Conservation (phyloP, 441 rosid genomes). For the Caryocar brasiliense region DNA sequence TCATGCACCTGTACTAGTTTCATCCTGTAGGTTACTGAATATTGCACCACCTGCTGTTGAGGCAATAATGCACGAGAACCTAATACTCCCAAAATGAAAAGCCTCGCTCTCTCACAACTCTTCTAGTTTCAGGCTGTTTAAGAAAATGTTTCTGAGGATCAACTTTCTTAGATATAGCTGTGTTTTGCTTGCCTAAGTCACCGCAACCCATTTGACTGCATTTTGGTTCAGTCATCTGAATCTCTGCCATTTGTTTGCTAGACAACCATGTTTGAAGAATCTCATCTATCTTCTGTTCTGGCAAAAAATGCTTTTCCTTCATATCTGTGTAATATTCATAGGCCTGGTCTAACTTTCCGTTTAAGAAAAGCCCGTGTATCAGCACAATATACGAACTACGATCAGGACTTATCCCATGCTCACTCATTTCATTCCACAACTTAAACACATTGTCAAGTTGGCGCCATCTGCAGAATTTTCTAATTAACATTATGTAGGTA, state of each 20-base stretch:
- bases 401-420: constrained; percentile 56
- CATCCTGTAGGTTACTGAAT: too few species aligned
- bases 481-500: constrained; percentile 74
- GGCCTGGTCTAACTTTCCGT: constrained; percentile 76
- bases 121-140: constrained; percentile 52
- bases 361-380: constrained; percentile 82
- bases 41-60: too few species aligned
- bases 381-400: constrained; percentile 69
- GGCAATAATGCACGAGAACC: constrained; percentile 6
- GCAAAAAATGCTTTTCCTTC: constrained; percentile 57
- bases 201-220: constrained; percentile 9
- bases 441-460: constrained; percentile 52
- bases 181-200: constrained; percentile 12
- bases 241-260: constrained; percentile 45
- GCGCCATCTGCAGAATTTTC: constrained; percentile 80
- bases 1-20: too few species aligned
- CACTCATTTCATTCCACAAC: constrained; percentile 75
- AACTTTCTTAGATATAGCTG: constrained; percentile 19
- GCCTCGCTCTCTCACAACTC: constrained; percentile 56
- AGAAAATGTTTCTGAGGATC: constrained; percentile 34
- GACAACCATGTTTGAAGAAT: constrained; percentile 67
- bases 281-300: constrained; percentile 59
- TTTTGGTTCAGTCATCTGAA: constrained; percentile 15
- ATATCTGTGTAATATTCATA: constrained; percentile 60
- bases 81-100: constrained; percentile 58